phyloP scores from a whole-genome alignment of 306 rosid genomes.

The Dalbergia cultrata region DNA sequence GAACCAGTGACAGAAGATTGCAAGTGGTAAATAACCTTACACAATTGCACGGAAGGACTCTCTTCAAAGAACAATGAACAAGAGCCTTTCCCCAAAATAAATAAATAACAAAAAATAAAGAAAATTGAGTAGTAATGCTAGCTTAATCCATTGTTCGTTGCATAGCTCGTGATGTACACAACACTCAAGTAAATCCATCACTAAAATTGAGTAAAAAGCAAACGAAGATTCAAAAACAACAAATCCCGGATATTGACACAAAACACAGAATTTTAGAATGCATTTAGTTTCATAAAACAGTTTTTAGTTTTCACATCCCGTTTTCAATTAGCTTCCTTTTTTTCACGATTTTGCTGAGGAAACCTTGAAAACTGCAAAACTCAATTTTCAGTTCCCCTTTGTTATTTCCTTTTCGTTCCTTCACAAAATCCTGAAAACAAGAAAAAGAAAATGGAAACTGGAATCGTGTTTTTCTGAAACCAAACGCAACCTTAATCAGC shows the following conservation, averaged over 20 bases:
- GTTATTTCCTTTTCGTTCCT: too few relatives aligned
- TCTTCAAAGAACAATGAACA: constrained; percentile 14
- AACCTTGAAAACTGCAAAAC: too few relatives aligned
- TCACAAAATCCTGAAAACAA: too few relatives aligned
- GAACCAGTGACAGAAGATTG: constrained; percentile 20
- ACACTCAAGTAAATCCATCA: neutral
- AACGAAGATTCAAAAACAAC: constrained; percentile 33
- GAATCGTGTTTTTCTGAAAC: too few relatives aligned
- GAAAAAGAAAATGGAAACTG: too few relatives aligned
- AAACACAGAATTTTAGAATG: too few relatives aligned
- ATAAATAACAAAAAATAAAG: neutral
- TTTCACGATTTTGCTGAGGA: too few relatives aligned
- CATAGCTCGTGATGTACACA: neutral
- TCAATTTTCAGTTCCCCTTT: too few relatives aligned
- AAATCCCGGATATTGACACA: neutral
- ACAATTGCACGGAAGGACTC: neutral
- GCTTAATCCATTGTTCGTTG: neutral
- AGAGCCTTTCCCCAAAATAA: neutral
- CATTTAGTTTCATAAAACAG: too few relatives aligned
- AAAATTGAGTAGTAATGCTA: neutral
- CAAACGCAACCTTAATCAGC: too few relatives aligned
- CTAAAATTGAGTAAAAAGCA: constrained; percentile 1
- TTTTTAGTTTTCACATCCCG: too few relatives aligned
- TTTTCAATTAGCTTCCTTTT: too few relatives aligned
- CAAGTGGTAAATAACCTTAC: neutral